These are phyloP conservation scores for Penicillium brasilianum DNA, from an alignment of 2,329 filamentous ascomycete species.

Conservation along the genomic window DNA sequence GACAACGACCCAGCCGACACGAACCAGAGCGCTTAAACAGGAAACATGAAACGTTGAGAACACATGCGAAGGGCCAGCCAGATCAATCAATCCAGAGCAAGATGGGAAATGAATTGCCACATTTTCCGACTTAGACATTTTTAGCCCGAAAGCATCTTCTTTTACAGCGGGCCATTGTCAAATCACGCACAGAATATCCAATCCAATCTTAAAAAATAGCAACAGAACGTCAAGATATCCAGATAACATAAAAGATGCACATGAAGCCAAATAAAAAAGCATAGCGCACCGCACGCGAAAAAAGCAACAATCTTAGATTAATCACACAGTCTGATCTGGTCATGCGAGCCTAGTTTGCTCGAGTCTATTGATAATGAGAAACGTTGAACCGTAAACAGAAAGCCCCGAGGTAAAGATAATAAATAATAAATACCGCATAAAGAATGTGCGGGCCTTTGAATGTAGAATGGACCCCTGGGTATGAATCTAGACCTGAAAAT, in stretches of 20 bases:
- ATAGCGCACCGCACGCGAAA: slow-evolving; percentile 1
- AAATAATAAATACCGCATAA: slow-evolving; percentile 11
- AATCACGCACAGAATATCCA: neutral
- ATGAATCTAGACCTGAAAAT: slow-evolving; percentile 22
- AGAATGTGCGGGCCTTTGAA: slow-evolving; percentile 17
- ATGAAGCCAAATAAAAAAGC: neutral
- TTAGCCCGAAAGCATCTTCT: neutral
- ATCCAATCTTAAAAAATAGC: neutral
- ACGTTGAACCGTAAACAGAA: neutral
- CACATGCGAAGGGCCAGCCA: too few species aligned
- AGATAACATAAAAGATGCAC: neutral
- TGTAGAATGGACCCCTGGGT: slow-evolving; percentile 13
- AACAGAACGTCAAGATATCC: neutral
- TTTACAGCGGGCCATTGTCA: neutral
- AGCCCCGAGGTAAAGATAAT: neutral
- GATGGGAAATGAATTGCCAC: too few species aligned
- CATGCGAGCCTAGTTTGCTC: neutral
- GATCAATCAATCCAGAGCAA: too few species aligned
- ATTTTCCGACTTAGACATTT: too few species aligned
- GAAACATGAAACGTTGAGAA: too few species aligned
- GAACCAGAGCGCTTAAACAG: too few species aligned
- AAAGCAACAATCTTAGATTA: slow-evolving; percentile 16
- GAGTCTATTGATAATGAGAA: slow-evolving; percentile 15
- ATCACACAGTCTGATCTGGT: slow-evolving; percentile 12
- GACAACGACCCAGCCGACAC: too few species aligned